phyloP scores from a whole-genome alignment of 225 moss, liverwort and hornwort species.

The Marchantia paleacea region DNA sequence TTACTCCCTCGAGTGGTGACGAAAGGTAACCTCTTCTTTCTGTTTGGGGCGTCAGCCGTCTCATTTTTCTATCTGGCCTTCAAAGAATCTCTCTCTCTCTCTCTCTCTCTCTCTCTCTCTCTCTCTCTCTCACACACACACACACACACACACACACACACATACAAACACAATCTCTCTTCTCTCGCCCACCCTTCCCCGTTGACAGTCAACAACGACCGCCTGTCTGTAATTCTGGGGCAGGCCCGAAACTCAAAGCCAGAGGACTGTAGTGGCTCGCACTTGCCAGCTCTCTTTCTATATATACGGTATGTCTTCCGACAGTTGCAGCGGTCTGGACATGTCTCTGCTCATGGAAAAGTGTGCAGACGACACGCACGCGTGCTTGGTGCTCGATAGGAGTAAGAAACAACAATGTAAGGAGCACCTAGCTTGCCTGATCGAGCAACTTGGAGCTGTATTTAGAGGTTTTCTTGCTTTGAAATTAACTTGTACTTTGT shows the following conservation, averaged over 20 bases:
- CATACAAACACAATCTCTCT: too few relatives aligned
- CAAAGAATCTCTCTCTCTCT: slow-evolving; percentile 37
- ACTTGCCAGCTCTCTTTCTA: neutral
- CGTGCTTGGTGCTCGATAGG: neutral
- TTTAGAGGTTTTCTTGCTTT: too few relatives aligned
- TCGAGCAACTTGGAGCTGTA: neutral
- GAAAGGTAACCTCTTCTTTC: slow-evolving; percentile 1
- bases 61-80: too few relatives aligned
- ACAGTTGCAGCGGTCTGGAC: slow-evolving; percentile 6
- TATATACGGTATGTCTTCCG: slow-evolving; percentile 7
- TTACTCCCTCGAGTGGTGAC: neutral
- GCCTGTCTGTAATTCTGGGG: slow-evolving; percentile 1
- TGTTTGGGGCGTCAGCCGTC: too few relatives aligned
- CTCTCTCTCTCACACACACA: neutral
- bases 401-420: slow-evolving; percentile 4
- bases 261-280: neutral
- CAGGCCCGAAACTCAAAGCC: neutral
- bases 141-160: neutral
- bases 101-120: slow-evolving; percentile 44
- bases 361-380: slow-evolving; percentile 6
- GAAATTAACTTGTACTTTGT: too few relatives aligned
- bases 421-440: neutral
- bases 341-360: neutral
- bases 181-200: neutral
- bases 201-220: slow-evolving; percentile 1